These are phyloP conservation scores for Mycena capillaripes DNA, from an alignment of 768 basidiomycete genomes.

Conservation along the genomic window DNA sequence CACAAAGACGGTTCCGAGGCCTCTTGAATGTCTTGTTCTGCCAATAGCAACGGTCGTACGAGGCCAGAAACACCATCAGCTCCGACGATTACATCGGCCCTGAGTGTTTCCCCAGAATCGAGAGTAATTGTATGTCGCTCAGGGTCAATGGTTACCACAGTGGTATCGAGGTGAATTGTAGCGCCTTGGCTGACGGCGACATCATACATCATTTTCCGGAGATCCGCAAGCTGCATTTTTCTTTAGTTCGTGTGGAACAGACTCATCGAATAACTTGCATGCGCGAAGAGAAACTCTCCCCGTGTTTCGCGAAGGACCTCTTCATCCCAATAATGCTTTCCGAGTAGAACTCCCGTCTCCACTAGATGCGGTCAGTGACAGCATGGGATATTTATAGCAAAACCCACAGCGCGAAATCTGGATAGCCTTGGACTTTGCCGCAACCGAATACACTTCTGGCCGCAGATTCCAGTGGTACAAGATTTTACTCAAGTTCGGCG, in stretches of 20 bases:
- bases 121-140: conserved; percentile 48
- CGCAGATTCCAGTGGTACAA: conserved; percentile 68
- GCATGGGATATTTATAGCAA: conserved; percentile 12
- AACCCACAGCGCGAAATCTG: conserved; percentile 39
- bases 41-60: conserved; percentile 50
- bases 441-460: conserved; percentile 39
- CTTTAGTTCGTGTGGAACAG: background rate
- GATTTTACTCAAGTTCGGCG: conserved; percentile 71
- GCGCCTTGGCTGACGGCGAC: conserved; percentile 62
- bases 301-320: conserved; percentile 63
- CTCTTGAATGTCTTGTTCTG: conserved; percentile 44
- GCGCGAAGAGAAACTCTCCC: conserved; percentile 47
- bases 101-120: conserved; percentile 56
- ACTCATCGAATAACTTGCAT: background rate
- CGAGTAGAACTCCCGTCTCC: conserved; percentile 63
- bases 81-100: conserved; percentile 68
- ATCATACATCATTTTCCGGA: conserved; percentile 63
- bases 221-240: conserved; percentile 60
- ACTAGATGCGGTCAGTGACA: conserved; percentile 47
- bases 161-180: conserved; percentile 51
- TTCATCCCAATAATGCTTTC: conserved; percentile 65
- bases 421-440: conserved; percentile 43
- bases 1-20: conserved; percentile 41
- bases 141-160: conserved; percentile 47
- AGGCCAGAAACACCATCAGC: conserved; percentile 66